A percentile compares a stretch with the other conserved stretches of the same genome.
Evolutionary conservation across 108 stramenopile genomes (phyloP).

Genomic region (Parietichytrium sp.): DNA sequence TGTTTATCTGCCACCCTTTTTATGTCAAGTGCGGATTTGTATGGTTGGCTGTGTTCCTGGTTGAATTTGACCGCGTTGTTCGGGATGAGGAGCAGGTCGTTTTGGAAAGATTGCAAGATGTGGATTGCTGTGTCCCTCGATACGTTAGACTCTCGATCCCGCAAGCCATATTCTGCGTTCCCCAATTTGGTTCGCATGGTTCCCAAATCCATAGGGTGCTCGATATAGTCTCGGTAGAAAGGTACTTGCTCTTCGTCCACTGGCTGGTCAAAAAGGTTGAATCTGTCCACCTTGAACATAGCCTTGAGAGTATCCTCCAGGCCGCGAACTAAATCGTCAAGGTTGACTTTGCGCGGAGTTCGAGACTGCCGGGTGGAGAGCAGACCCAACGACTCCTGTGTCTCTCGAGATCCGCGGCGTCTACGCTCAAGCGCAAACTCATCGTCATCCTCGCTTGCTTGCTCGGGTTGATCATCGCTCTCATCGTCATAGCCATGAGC

Average conservation of each 20-base stretch:
- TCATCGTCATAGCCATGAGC: too few species aligned
- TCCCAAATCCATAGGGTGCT: constrained; percentile 9
- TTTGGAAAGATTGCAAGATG: not conserved
- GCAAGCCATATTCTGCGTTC: not conserved
- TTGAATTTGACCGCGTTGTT: constrained; percentile 17
- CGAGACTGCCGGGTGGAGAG: too few species aligned
- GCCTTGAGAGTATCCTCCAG: too few species aligned
- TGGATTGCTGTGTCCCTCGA: not conserved
- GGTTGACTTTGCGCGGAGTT: too few species aligned
- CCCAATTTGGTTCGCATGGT: not conserved
- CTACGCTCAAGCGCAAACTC: too few species aligned
- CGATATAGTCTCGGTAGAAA: not conserved
- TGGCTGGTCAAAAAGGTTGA: constrained; percentile 15
- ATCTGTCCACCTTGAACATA: too few species aligned
- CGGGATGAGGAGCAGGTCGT: not conserved
- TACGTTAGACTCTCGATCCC: not conserved
- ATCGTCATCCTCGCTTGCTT: too few species aligned
- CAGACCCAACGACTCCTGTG: too few species aligned
- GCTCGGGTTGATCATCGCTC: too few species aligned
- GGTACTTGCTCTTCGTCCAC: not conserved
- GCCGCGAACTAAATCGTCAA: too few species aligned
- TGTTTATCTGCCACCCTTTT: not conserved
- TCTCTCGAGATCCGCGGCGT: too few species aligned
- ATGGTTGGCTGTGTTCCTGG: not conserved
- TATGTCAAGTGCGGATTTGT: not conserved